Conservation (phyloP, 257 asterid species). For the Nicotiana sylvestris region DNA sequence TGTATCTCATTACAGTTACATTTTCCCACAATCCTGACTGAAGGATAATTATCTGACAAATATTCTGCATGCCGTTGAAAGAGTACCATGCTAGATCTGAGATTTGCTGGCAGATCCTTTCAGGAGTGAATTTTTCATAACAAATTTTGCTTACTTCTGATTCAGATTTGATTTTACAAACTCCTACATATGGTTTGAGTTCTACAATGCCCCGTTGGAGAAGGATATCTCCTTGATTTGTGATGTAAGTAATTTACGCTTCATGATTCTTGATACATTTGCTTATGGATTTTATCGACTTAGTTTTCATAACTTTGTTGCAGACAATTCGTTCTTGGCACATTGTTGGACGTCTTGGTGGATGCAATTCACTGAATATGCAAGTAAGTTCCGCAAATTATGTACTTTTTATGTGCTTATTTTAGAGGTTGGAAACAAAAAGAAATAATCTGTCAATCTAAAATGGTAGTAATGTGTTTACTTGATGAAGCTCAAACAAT, state of each 20-base stretch:
- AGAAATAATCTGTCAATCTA: background rate
- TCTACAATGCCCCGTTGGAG: conserved; percentile 74
- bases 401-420: background rate
- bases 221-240: conserved; percentile 70
- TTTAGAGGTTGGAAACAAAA: background rate
- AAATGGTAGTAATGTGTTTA: background rate
- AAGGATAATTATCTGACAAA: background rate
- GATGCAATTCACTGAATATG: conserved; percentile 96
- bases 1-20: background rate
- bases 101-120: background rate
- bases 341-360: conserved; percentile 94
- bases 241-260: conserved; percentile 49
- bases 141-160: background rate
- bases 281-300: conserved; percentile 13
- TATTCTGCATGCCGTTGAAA: background rate
- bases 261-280: conserved; percentile 12
- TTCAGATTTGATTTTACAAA: conserved; percentile 74
- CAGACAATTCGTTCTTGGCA: conserved; percentile 94
- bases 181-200: conserved; percentile 89
- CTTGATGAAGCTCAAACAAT: background rate
- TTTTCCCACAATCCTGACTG: background rate
- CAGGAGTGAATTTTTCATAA: background rate
- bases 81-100: background rate
- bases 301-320: conserved; percentile 18
- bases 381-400: conserved; percentile 47